phyloP scores from a whole-genome alignment of 2,329 filamentous ascomycete species.

The Cercospora canescens region DNA sequence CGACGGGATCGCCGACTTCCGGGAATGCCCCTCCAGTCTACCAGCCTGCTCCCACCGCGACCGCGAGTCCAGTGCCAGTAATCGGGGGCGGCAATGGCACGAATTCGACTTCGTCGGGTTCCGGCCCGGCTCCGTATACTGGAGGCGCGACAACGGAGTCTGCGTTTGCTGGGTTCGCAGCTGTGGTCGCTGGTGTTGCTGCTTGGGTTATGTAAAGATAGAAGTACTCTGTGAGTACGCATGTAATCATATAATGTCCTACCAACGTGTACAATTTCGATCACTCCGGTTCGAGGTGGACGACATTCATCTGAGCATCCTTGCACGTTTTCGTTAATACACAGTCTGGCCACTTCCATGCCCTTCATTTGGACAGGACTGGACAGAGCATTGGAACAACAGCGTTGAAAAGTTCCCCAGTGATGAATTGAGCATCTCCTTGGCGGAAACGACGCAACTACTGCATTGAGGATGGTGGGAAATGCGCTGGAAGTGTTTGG shows the following conservation, averaged over 20 bases:
- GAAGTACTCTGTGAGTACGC: neutral
- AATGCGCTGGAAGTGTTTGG: neutral
- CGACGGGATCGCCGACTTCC: neutral
- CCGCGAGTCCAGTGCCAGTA: neutral
- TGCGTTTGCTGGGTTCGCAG: neutral
- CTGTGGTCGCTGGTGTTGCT: slow-evolving; percentile 10
- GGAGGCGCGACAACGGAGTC: neutral
- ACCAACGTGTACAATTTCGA: neutral
- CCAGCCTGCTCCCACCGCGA: neutral
- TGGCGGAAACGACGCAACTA: neutral
- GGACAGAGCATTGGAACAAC: too few species aligned
- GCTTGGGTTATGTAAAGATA: slow-evolving; percentile 13
- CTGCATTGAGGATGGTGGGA: neutral
- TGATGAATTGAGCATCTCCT: neutral
- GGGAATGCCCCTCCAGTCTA: neutral
- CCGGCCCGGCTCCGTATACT: neutral
- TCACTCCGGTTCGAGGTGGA: too few species aligned
- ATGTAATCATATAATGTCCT: neutral
- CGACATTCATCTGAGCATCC: neutral
- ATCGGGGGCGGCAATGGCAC: neutral
- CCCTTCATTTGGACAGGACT: too few species aligned
- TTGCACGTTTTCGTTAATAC: too few species aligned
- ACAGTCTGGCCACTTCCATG: too few species aligned
- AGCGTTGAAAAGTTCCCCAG: too few species aligned
- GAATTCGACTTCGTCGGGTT: neutral